Evolutionary conservation across 805 yeast species (phyloP).

Genomic region (Cyberlindnera euphorbiiphila): DNA sequence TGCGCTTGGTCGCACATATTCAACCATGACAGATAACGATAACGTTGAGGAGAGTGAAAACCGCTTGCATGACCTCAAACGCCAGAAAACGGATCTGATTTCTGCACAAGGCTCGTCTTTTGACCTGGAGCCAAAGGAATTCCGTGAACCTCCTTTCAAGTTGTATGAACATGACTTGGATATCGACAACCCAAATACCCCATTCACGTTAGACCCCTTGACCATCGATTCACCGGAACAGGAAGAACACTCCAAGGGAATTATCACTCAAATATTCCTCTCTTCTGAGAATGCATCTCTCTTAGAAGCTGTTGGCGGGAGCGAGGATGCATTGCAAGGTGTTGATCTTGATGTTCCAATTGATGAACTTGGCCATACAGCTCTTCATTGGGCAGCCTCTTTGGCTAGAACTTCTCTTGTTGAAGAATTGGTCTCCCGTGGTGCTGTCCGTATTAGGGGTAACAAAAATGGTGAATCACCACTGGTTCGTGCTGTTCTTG

Average conservation of each 20-base stretch:
- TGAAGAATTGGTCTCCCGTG: constrained; percentile 58
- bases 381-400: constrained; percentile 95
- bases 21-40: constrained; percentile 33
- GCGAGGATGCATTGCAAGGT: constrained; percentile 23
- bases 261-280: constrained; percentile 49
- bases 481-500: constrained; percentile 76
- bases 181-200: constrained; percentile 40
- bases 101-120: not conserved
- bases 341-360: constrained; percentile 78
- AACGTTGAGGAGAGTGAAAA: constrained; percentile 18
- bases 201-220: constrained; percentile 48
- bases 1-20: constrained; percentile 23
- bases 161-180: constrained; percentile 36
- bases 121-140: constrained; percentile 8
- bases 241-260: constrained; percentile 39
- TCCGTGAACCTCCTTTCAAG: constrained; percentile 18
- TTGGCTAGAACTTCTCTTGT: constrained; percentile 75
- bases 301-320: constrained; percentile 30
- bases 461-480: constrained; percentile 88
- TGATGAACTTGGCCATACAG: constrained; percentile 90
- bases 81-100: constrained; percentile 1
- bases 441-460: constrained; percentile 67
- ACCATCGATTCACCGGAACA: constrained; percentile 28
- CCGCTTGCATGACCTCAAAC: constrained; percentile 8
- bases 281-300: constrained; percentile 35